Conservation (phyloP, 2,329 filamentous ascomycete species). For the Fusarium denticulatum region DNA sequence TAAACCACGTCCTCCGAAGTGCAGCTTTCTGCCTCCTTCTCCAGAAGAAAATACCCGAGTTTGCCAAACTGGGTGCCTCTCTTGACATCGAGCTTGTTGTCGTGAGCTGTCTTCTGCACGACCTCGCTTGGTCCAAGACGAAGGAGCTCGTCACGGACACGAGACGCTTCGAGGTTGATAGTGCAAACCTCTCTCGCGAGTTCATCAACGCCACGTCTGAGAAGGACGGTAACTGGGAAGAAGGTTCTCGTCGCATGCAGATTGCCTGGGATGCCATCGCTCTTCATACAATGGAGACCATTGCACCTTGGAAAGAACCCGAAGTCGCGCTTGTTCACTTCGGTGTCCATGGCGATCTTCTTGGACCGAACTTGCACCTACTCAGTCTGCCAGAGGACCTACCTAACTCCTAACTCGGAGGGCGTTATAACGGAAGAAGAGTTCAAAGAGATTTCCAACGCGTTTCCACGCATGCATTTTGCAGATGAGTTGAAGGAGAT, state of each 20-base stretch:
- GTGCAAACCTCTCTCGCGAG: not conserved
- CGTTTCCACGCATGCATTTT: not conserved
- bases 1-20: not conserved
- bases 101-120: not conserved
- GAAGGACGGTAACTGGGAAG: accelerated
- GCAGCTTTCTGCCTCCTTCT: not conserved
- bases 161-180: not conserved
- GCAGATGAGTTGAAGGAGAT: not conserved
- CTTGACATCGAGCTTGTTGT: not conserved
- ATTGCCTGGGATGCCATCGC: not conserved
- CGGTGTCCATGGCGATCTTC: not conserved
- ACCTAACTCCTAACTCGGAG: accelerated
- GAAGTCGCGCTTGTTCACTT: not conserved
- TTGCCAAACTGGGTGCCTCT: not conserved
- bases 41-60: not conserved
- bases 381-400: not conserved
- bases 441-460: not conserved
- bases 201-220: not conserved
- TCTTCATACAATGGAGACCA: not conserved
- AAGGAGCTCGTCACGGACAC: not conserved
- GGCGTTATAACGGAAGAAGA: not conserved
- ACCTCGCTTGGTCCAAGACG: not conserved
- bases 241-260: not conserved
- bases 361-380: not conserved
- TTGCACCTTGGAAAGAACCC: not conserved